phyloP scores from a whole-genome alignment of 2,329 filamentous ascomycete genomes.

The Onygena corvina region DNA sequence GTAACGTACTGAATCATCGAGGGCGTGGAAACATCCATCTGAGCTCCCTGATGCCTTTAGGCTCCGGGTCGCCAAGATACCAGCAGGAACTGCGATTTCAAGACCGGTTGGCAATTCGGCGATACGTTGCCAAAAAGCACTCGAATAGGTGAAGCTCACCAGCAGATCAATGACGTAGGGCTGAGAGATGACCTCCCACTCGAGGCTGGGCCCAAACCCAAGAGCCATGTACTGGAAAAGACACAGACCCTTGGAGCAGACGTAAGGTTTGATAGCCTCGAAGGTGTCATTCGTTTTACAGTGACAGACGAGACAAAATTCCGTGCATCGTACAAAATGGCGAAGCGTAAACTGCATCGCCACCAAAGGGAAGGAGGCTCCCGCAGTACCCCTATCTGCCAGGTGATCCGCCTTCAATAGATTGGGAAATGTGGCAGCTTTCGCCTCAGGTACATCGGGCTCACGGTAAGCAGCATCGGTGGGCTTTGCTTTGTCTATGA shows the following conservation, averaged over 20 bases:
- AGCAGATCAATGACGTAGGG: constrained; percentile 76
- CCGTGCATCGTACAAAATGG: constrained; percentile 66
- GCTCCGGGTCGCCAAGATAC: neutral
- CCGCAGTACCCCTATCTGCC: constrained; percentile 17
- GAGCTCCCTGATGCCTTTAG: neutral
- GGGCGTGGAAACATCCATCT: no score
- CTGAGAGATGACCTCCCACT: constrained; percentile 68
- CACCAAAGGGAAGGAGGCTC: constrained; percentile 44
- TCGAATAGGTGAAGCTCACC: constrained; percentile 65
- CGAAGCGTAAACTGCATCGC: constrained; percentile 65
- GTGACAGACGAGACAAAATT: constrained; percentile 81
- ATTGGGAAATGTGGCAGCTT: constrained; percentile 27
- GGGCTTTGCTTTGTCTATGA: constrained; percentile 11
- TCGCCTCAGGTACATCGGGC: constrained; percentile 19
- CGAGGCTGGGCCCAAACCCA: constrained; percentile 74
- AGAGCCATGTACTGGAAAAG: constrained; percentile 78
- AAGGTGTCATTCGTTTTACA: constrained; percentile 52
- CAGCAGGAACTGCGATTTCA: constrained; percentile 29
- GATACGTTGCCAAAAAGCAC: constrained; percentile 35
- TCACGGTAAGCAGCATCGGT: constrained; percentile 15
- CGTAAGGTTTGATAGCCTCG: constrained; percentile 46
- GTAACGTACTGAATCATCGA: neutral
- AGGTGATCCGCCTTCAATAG: constrained; percentile 44
- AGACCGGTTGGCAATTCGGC: constrained; percentile 48
- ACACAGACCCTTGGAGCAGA: constrained; percentile 64